phyloP scores from a whole-genome alignment of 768 basidiomycete species.

The Tulasnella sp. region DNA sequence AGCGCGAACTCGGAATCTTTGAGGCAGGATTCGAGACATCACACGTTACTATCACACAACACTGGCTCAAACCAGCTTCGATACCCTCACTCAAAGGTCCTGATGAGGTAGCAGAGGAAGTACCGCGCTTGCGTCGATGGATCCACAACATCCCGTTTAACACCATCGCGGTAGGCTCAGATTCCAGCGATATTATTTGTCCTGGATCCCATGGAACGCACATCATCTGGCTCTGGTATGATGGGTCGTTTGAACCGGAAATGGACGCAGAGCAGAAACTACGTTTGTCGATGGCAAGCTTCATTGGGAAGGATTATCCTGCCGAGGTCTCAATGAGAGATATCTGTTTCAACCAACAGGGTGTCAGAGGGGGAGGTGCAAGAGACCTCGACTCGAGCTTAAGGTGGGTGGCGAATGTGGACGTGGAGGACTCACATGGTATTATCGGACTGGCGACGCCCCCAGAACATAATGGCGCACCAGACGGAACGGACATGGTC shows the following conservation, averaged over 20 bases:
- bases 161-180: not conserved
- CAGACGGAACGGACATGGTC: too few relatives aligned
- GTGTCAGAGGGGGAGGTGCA: too few relatives aligned
- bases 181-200: slow-evolving; percentile 6
- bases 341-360: too few relatives aligned
- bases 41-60: slow-evolving; percentile 5
- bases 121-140: slow-evolving; percentile 10
- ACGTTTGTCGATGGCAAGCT: too few relatives aligned
- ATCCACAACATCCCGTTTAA: not conserved
- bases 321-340: slow-evolving; percentile 3
- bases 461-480: not conserved
- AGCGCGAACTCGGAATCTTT: too few relatives aligned
- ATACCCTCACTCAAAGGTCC: not conserved
- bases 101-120: not conserved
- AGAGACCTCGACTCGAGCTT: not conserved
- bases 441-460: slow-evolving; percentile 2
- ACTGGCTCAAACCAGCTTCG: not conserved
- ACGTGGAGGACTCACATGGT: slow-evolving; percentile 4
- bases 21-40: too few relatives aligned
- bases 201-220: slow-evolving; percentile 10
- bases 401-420: not conserved
- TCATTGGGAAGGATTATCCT: too few relatives aligned
- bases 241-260: too few relatives aligned
- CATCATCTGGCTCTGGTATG: slow-evolving; percentile 6
- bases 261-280: not conserved